Base-by-base conservation (phyloP, 192 early-diverging fungal species). In the Allomyces macrogynus region DNA sequence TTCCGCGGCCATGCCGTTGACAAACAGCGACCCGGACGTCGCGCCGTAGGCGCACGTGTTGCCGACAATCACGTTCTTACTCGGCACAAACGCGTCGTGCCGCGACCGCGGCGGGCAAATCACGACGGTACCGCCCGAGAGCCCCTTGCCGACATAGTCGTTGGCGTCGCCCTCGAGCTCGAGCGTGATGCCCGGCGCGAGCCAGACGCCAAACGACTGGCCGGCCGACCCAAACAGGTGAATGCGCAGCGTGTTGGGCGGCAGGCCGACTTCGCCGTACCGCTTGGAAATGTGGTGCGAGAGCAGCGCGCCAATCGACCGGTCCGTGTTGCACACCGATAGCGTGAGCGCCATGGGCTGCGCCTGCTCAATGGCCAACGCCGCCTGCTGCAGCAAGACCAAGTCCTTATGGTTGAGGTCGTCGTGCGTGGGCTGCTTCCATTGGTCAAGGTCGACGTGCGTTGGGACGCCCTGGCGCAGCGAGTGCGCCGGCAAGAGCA, bases 31-130 rank as follows among this genome's bases (percentile, higher is more conserved):
- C 65, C 95, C 95, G 64, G 78, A 75, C 1, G 93, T 98, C 12
- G 95, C 95, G 69, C 95, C 95, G 73, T 96, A 98, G 75, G 96
- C 78, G 74, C 95, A 96, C 26, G 92, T 91, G 70, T 98, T 98
- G 64, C 95, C 95, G 62, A 95, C 87, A 68, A 96, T 89, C 62
- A 95, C 80, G 77, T 98, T 98, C 22, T 88, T 72, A 71, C 88
- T 86, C 23, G 89, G 80, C 69, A 84, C 84, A 76, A 93, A 96
- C 43, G 69, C 70, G 20, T 82, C 76, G 65, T 71, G 67, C 16
- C 49, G 49, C 49, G 49, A 14, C 77, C 86, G 90, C 43, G 92
- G 93, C 67, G 93, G 93, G 74, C 87, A 98, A 40, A 96, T 80
- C 7, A 89, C 81, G 23, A 98, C 73, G 67, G 80, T 80, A 61